Conservation (phyloP, 192 early-diverging fungal genomes). For the Oehlia diaphana region DNA sequence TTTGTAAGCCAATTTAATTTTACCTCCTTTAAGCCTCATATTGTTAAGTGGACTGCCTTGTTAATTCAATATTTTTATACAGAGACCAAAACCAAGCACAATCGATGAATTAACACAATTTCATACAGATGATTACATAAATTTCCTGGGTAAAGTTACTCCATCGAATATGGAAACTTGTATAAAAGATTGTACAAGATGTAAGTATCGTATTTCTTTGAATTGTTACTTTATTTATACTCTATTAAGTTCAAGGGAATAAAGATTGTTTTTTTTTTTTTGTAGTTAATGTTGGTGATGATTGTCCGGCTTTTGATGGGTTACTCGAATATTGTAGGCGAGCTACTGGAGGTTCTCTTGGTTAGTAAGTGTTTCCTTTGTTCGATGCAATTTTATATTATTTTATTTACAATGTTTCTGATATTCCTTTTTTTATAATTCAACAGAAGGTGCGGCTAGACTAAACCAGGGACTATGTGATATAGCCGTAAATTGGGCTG, state of each 20-base stretch:
- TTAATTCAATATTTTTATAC: background rate
- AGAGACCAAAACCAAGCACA: slow-evolving; percentile 79
- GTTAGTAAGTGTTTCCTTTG: slow-evolving; percentile 34
- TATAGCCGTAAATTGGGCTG: slow-evolving; percentile 95
- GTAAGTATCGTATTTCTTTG: slow-evolving; percentile 36
- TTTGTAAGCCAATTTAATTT: slow-evolving; percentile 45
- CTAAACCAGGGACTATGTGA: slow-evolving; percentile 80
- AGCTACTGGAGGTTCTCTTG: slow-evolving; percentile 91
- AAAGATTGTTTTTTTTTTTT: background rate
- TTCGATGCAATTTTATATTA: slow-evolving; percentile 1
- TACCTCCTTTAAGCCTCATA: background rate
- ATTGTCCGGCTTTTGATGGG: slow-evolving; percentile 97
- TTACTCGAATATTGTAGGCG: slow-evolving; percentile 92
- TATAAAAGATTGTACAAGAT: slow-evolving; percentile 60
- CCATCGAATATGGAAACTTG: slow-evolving; percentile 69
- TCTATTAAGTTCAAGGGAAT: background rate
- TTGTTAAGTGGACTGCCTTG: background rate
- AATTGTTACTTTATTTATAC: background rate
- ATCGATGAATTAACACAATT: slow-evolving; percentile 90
- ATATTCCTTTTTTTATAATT: background rate
- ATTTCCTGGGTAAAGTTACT: slow-evolving; percentile 78
- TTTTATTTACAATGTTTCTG: background rate
- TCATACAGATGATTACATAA: slow-evolving; percentile 92
- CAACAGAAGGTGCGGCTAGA: slow-evolving; percentile 76
- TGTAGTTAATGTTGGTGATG: slow-evolving; percentile 81